These are phyloP conservation scores for Cotoneaster glaucophyllus DNA, from an alignment of 306 rosid genomes.

Conservation along the genomic window DNA sequence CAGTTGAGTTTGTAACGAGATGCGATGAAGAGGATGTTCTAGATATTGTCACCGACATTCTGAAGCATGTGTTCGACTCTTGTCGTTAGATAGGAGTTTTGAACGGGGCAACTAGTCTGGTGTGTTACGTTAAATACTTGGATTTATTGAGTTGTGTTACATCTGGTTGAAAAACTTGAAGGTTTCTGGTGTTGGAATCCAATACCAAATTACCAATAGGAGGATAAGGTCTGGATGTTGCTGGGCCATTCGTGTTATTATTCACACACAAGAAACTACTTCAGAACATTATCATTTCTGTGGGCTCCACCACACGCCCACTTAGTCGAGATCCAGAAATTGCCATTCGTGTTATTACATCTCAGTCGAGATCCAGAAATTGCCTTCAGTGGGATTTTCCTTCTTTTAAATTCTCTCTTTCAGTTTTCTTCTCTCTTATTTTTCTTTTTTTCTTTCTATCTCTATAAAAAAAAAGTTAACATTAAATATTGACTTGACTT, in stretches of 20 bases:
- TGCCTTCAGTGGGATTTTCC: too few relatives aligned
- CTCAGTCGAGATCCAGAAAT: too few relatives aligned
- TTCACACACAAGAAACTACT: slow-evolving; percentile 5
- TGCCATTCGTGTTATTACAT: too few relatives aligned
- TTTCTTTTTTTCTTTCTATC: too few relatives aligned
- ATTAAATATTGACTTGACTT: too few relatives aligned
- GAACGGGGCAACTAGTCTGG: neutral
- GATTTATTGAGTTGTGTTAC: neutral
- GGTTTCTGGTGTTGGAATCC: neutral
- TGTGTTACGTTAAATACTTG: neutral
- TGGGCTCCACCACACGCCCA: slow-evolving; percentile 42
- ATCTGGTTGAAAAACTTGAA: neutral
- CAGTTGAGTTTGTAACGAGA: slow-evolving; percentile 63
- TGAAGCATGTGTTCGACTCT: slow-evolving; percentile 55
- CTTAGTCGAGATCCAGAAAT: neutral
- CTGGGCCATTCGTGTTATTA: neutral
- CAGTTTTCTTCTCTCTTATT: too few relatives aligned
- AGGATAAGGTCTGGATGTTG: neutral
- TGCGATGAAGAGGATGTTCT: slow-evolving; percentile 54
- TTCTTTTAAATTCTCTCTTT: too few relatives aligned
- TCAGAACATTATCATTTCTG: neutral
- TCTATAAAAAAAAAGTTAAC: too few relatives aligned
- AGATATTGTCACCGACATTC: slow-evolving; percentile 43
- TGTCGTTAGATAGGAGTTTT: slow-evolving; percentile 20
- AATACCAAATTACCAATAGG: neutral